Evolutionary conservation across 257 asterid genomes (phyloP).

Genomic region (Linaria vulgaris): DNA sequence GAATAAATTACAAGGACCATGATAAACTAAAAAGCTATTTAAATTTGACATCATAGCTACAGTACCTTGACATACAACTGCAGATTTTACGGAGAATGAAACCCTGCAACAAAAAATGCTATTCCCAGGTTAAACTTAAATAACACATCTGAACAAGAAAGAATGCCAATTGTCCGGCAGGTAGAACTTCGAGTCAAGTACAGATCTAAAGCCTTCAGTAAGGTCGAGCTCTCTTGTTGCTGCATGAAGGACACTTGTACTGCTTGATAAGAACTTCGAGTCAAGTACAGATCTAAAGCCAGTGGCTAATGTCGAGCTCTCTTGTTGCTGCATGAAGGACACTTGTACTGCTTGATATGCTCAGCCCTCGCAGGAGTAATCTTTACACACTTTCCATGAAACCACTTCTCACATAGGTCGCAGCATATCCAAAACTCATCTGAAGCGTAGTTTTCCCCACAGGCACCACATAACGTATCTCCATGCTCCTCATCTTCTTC

Average conservation of each 20-base stretch:
- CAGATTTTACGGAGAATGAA: not conserved
- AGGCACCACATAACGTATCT: slow-evolving; percentile 66
- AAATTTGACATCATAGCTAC: too few relatives aligned
- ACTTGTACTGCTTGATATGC: slow-evolving; percentile 76
- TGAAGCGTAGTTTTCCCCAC: slow-evolving; percentile 57
- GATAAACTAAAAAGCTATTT: too few relatives aligned
- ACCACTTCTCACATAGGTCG: slow-evolving; percentile 81
- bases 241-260: slow-evolving; percentile 83
- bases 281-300: not conserved
- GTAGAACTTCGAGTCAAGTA: too few relatives aligned
- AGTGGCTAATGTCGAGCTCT: slow-evolving; percentile 42
- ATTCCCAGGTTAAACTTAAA: too few relatives aligned
- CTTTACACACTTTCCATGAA: slow-evolving; percentile 89
- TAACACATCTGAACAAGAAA: not conserved
- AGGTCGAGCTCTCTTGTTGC: slow-evolving; percentile 60
- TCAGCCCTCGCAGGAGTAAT: slow-evolving; percentile 75
- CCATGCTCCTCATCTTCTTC: slow-evolving; percentile 72
- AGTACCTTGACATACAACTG: not conserved
- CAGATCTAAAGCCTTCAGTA: not conserved
- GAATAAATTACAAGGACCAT: too few relatives aligned
- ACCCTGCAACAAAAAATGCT: not conserved
- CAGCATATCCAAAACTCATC: slow-evolving; percentile 88
- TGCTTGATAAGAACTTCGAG: too few relatives aligned
- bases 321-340: slow-evolving; percentile 80
- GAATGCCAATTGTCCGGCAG: not conserved